A percentile compares a stretch with the other conserved stretches of the same genome.
Evolutionary conservation across 805 yeast genomes (phyloP).

Genomic region (Lachancea kluyveri): DNA sequence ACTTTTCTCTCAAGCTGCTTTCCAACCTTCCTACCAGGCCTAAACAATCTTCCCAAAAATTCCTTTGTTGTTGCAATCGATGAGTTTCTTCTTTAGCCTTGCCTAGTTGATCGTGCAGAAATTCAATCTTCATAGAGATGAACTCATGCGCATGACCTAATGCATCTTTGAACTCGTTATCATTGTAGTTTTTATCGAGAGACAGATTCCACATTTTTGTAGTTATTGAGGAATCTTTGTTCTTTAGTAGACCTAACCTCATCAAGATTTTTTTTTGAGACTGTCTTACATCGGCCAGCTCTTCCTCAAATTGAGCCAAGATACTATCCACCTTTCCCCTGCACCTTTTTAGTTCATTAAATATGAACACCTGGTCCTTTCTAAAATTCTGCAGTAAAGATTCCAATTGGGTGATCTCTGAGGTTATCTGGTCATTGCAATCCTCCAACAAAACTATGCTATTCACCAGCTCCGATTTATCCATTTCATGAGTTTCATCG

Average conservation of each 20-base stretch:
- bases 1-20: constrained; percentile 8
- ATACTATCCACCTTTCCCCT: constrained; percentile 12
- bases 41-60: constrained; percentile 22
- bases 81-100: constrained; percentile 20
- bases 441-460: constrained; percentile 11
- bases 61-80: constrained; percentile 11
- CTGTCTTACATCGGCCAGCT: constrained; percentile 10
- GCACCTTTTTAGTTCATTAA: constrained; percentile 17
- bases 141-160: constrained; percentile 19
- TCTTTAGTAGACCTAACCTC: constrained; percentile 13
- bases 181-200: constrained; percentile 5
- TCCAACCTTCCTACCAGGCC: constrained; percentile 18
- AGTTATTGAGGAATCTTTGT: constrained; percentile 1
- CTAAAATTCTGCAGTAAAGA: constrained; percentile 15
- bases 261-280: constrained; percentile 13
- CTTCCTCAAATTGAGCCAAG: constrained; percentile 9
- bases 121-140: constrained; percentile 19
- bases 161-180: constrained; percentile 13
- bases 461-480: constrained; percentile 1
- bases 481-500: not conserved
- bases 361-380: constrained; percentile 22
- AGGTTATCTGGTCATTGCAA: constrained; percentile 8
- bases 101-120: constrained; percentile 19
- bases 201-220: constrained; percentile 12
- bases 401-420: constrained; percentile 18